Evolutionary conservation across 164 flowering plant genomes (phyloP).

Genomic region (Magnolia officinalis): DNA sequence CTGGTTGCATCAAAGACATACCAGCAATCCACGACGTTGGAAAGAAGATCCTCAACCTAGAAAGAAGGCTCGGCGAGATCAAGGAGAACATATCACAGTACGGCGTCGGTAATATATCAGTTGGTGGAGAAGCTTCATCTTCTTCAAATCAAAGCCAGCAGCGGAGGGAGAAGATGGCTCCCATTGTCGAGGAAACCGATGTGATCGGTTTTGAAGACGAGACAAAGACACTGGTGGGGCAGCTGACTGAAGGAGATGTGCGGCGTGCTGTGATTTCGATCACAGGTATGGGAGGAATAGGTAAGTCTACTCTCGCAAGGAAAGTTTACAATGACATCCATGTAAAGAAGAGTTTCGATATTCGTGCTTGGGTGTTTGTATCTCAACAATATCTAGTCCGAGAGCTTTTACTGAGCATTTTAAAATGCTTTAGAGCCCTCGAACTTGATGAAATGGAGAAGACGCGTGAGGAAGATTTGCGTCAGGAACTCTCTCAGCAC

Average conservation of each 20-base stretch:
- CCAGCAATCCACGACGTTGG: constrained; percentile 18
- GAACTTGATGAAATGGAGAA: neutral
- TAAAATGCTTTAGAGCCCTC: neutral
- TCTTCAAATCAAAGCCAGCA: constrained; percentile 6
- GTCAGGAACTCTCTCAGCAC: neutral
- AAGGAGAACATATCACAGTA: neutral
- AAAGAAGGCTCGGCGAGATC: constrained; percentile 20
- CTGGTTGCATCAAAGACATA: constrained; percentile 22
- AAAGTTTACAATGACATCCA: constrained; percentile 5
- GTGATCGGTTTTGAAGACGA: constrained; percentile 46
- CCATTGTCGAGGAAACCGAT: constrained; percentile 32
- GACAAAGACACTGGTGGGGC: constrained; percentile 27
- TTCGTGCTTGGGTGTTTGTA: constrained; percentile 18
- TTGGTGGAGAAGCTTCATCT: neutral
- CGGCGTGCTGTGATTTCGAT: constrained; percentile 5
- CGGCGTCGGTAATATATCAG: neutral
- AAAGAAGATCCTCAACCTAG: constrained; percentile 34
- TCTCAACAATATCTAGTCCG: neutral
- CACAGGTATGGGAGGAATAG: constrained; percentile 18
- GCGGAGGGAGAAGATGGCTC: constrained; percentile 25
- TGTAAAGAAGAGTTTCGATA: constrained; percentile 1
- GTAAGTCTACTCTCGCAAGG: constrained; percentile 22
- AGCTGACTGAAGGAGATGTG: constrained; percentile 25
- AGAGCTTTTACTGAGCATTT: neutral
- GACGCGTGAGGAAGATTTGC: neutral